Evolutionary conservation across 306 rosid species (phyloP).

Genomic region (Ziziphus jujuba): DNA sequence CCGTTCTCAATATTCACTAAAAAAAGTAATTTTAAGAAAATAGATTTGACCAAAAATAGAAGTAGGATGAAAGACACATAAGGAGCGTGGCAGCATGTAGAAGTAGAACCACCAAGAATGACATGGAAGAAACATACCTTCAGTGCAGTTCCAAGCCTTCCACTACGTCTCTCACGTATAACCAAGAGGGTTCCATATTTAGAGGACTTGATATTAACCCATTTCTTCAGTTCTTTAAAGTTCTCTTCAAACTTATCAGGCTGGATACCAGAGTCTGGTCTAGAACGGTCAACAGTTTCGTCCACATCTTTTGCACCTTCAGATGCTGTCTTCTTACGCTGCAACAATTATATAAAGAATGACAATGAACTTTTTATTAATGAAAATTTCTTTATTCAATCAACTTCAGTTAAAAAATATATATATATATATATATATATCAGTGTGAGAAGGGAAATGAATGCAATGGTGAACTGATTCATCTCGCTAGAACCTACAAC

Average conservation of each 20-base stretch:
- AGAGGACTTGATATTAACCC: conserved; percentile 80
- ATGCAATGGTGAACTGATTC: no score
- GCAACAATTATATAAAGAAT: conserved; percentile 21
- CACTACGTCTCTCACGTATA: conserved; percentile 63
- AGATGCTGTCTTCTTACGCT: conserved; percentile 39
- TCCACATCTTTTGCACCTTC: conserved; percentile 44
- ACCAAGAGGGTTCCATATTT: conserved; percentile 79
- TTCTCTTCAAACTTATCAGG: conserved; percentile 73
- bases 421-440: no score
- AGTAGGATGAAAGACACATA: no score
- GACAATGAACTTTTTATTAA: neutral
- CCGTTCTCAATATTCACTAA: no score
- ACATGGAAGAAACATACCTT: conserved; percentile 49
- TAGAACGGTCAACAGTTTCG: conserved; percentile 36
- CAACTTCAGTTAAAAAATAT: no score
- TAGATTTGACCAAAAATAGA: no score
- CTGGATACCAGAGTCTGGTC: conserved; percentile 25
- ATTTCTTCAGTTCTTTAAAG: conserved; percentile 75
- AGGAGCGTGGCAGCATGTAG: no score
- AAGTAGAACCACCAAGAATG: no score
- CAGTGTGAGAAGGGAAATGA: no score
- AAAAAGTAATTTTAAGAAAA: no score
- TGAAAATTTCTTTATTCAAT: no score
- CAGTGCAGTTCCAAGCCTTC: conserved; percentile 84
- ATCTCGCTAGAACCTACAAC: no score